These are phyloP conservation scores for Heritiera fomes DNA, from an alignment of 345 rosid species.

Conservation along the genomic window DNA sequence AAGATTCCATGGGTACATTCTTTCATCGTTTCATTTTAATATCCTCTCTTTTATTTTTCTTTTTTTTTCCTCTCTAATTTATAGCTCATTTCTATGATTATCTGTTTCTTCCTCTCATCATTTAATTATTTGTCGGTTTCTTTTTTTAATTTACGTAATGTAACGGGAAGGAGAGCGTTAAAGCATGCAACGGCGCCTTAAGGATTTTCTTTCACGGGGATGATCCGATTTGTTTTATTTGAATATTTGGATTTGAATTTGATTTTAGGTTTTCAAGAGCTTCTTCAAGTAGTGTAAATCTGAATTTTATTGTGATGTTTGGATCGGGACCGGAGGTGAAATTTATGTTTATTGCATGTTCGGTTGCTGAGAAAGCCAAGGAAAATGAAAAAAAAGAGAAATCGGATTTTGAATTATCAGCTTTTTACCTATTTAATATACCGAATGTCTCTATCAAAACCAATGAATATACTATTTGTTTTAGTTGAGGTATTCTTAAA, in stretches of 20 bases:
- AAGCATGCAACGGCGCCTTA: background rate
- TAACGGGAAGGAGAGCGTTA: slow-evolving; percentile 16
- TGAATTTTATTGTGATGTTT: slow-evolving; percentile 9
- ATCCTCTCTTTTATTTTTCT: background rate
- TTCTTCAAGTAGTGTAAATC: background rate
- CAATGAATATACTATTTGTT: background rate
- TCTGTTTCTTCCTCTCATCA: slow-evolving; percentile 9
- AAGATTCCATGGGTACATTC: slow-evolving; percentile 26
- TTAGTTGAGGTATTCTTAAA: background rate
- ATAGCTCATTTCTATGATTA: slow-evolving; percentile 6
- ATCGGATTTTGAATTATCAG: background rate
- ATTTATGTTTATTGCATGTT: slow-evolving; percentile 19
- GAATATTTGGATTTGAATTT: background rate
- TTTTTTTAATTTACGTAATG: background rate
- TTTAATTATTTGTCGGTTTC: slow-evolving; percentile 15
- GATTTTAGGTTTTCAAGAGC: background rate
- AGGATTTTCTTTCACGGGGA: slow-evolving; percentile 5
- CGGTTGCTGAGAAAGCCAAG: slow-evolving; percentile 29
- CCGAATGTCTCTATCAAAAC: background rate
- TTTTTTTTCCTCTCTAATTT: background rate
- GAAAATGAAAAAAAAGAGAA: background rate
- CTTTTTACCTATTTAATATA: slow-evolving; percentile 7
- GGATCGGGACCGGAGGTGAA: slow-evolving; percentile 17
- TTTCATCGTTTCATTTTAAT: background rate
- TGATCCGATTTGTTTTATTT: background rate